Conservation (phyloP, 768 basidiomycete genomes). For the Pleurotus djamor region DNA sequence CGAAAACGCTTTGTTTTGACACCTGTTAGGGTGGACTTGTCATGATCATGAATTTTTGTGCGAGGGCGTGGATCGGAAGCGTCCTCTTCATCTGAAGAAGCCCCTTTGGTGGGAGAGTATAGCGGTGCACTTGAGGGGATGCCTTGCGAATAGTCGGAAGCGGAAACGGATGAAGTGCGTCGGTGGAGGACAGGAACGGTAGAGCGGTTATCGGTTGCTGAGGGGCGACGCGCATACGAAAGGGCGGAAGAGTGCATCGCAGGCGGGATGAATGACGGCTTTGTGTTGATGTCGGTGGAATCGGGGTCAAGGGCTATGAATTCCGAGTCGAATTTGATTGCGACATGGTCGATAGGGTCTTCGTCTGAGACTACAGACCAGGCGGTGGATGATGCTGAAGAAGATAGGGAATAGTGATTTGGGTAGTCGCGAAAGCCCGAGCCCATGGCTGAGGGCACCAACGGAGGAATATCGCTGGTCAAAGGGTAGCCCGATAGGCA, state of each 20-base stretch:
- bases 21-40: constrained; percentile 20
- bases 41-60: constrained; percentile 19
- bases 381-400: constrained; percentile 61
- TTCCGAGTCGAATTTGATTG: constrained; percentile 28
- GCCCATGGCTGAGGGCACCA: constrained; percentile 67
- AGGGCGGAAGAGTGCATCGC: constrained; percentile 41
- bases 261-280: constrained; percentile 34
- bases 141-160: constrained; percentile 31
- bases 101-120: constrained; percentile 25
- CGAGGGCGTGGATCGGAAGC: constrained; percentile 23
- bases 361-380: constrained; percentile 68
- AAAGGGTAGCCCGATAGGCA: constrained; percentile 44
- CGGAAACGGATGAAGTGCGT: constrained; percentile 47
- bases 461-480: constrained; percentile 63
- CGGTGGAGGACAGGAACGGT: constrained; percentile 55
- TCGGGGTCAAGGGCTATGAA: constrained; percentile 37
- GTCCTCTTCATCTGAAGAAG: constrained; percentile 44
- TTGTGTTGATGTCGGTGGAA: constrained; percentile 37
- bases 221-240: constrained; percentile 68
- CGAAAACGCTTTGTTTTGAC: constrained; percentile 47
- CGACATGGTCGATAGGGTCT: constrained; percentile 49
- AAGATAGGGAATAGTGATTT: constrained; percentile 58
- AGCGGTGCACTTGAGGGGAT: constrained; percentile 41
- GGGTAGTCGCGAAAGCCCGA: constrained; percentile 48
- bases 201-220: constrained; percentile 66